phyloP scores from a whole-genome alignment of 2,329 filamentous ascomycete genomes.

The Cryoendolithus antarcticus region DNA sequence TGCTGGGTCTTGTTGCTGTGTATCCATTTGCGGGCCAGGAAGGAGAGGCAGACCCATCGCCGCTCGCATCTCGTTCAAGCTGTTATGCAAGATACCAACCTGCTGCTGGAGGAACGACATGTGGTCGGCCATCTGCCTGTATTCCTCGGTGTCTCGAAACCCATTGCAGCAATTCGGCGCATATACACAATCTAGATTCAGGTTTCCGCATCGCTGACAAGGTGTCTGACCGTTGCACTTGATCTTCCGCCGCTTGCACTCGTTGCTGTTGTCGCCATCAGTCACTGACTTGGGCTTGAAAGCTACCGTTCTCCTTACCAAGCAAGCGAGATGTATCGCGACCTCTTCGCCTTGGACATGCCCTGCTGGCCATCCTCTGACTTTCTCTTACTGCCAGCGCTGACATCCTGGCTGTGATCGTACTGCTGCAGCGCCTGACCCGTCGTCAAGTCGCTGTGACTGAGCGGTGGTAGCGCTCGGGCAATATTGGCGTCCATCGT shows the following conservation, averaged over 20 bases:
- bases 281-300: neutral
- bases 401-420: slow-evolving; percentile 4
- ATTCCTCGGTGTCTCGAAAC: slow-evolving; percentile 90
- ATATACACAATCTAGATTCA: slow-evolving; percentile 52
- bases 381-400: slow-evolving; percentile 28
- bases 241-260: slow-evolving; percentile 55
- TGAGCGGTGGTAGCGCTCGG: too few relatives aligned
- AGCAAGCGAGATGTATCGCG: slow-evolving; percentile 55
- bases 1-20: slow-evolving; percentile 1
- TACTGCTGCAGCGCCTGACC: slow-evolving; percentile 5
- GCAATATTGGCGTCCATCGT: neutral
- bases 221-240: slow-evolving; percentile 56
- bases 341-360: slow-evolving; percentile 43
- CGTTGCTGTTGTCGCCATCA: slow-evolving; percentile 35
- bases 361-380: slow-evolving; percentile 27
- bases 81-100: slow-evolving; percentile 63
- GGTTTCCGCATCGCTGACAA: slow-evolving; percentile 53
- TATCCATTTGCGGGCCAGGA: slow-evolving; percentile 7
- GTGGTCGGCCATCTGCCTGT: slow-evolving; percentile 65
- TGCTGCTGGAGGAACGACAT: slow-evolving; percentile 69
- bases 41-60: slow-evolving; percentile 28
- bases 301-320: slow-evolving; percentile 35
- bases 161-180: slow-evolving; percentile 61
- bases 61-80: slow-evolving; percentile 53
- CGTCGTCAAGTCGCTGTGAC: too few relatives aligned